Conservation (phyloP, 2,329 filamentous ascomycete genomes). For the Alternaria brassicae region DNA sequence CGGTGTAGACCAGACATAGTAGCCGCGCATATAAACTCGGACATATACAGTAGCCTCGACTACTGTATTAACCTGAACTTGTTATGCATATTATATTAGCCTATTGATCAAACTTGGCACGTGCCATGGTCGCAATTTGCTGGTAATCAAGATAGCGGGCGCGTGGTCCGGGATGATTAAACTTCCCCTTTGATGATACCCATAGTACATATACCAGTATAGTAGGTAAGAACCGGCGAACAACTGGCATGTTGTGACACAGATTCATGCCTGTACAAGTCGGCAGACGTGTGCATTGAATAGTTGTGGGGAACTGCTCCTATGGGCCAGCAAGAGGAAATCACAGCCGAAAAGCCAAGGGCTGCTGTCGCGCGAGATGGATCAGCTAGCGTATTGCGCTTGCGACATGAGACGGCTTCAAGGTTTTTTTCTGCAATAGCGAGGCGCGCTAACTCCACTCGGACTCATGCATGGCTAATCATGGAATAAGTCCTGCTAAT, state of each 20-base stretch:
- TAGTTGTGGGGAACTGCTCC: background rate
- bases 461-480: conserved; percentile 34
- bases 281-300: background rate
- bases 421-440: conserved; percentile 36
- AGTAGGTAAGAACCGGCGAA: background rate
- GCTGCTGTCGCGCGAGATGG: background rate
- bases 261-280: background rate
- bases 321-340: background rate
- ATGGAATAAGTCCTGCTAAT: conserved; percentile 42
- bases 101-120: background rate
- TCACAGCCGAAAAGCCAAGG: background rate
- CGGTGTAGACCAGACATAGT: conserved; percentile 5
- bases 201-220: too few relatives aligned
- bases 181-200: background rate
- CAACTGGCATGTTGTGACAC: background rate
- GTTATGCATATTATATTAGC: conserved; percentile 4
- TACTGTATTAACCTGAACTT: conserved; percentile 1
- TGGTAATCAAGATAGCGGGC: conserved; percentile 7
- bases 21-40: background rate
- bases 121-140: conserved; percentile 7
- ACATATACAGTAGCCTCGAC: background rate
- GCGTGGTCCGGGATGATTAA: background rate
- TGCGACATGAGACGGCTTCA: conserved; percentile 26
- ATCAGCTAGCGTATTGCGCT: conserved; percentile 24
- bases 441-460: conserved; percentile 32